Evolutionary conservation across 1,139 yeast genomes (phyloP).

Genomic region (Zygoascus sp.): DNA sequence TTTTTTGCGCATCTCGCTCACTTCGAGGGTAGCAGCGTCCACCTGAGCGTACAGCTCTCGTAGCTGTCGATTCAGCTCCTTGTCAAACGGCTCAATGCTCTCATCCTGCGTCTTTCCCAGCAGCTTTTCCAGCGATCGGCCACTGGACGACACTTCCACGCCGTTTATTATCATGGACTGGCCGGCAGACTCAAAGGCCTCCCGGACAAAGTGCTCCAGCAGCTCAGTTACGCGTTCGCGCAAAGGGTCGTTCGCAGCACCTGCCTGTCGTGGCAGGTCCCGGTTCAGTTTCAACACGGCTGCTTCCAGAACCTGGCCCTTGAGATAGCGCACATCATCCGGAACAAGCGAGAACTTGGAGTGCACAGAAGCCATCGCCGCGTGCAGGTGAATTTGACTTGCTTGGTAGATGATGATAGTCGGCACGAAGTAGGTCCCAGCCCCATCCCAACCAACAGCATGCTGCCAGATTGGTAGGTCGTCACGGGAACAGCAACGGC

Average conservation of each 20-base stretch:
- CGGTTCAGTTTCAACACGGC: slow-evolving; percentile 44
- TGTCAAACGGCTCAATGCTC: slow-evolving; percentile 55
- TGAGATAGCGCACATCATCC: slow-evolving; percentile 50
- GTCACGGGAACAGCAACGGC: no score
- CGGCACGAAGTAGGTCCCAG: no score
- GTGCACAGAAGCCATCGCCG: slow-evolving; percentile 7
- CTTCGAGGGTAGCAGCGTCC: slow-evolving; percentile 49
- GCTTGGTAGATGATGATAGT: not conserved
- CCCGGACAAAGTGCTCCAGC: slow-evolving; percentile 42
- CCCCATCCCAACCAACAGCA: no score
- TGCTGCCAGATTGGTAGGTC: no score
- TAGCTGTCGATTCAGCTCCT: slow-evolving; percentile 47
- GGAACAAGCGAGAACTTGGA: slow-evolving; percentile 44
- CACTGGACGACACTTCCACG: slow-evolving; percentile 22
- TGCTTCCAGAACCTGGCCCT: slow-evolving; percentile 40
- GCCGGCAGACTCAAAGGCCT: slow-evolving; percentile 50
- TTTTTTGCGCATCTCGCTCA: slow-evolving; percentile 46
- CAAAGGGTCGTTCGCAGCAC: slow-evolving; percentile 42
- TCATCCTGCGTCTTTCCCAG: slow-evolving; percentile 20
- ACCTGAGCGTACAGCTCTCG: slow-evolving; percentile 46
- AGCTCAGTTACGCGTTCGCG: slow-evolving; percentile 43
- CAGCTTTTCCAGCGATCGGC: slow-evolving; percentile 19
- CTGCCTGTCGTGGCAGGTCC: slow-evolving; percentile 42
- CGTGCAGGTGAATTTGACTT: not conserved
- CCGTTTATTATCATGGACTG: slow-evolving; percentile 49